Conservation (phyloP, 768 basidiomycete species). For the Lentinula sp. region DNA sequence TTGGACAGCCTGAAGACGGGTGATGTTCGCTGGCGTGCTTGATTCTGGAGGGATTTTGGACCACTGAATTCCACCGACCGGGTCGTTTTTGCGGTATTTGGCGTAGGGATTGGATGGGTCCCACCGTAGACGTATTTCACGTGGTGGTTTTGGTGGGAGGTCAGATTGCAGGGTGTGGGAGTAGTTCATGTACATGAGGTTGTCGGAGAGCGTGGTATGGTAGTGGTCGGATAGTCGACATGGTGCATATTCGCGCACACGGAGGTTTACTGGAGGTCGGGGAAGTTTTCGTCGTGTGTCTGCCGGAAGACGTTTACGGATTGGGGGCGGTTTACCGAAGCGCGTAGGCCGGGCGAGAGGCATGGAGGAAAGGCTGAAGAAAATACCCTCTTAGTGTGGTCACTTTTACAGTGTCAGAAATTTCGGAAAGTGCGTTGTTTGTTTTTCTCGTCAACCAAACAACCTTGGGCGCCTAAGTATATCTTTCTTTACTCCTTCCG, state of each 20-base stretch:
- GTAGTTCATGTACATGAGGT: constrained; percentile 95
- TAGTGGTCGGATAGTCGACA: constrained; percentile 84
- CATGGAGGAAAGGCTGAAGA: not conserved
- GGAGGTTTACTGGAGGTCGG: constrained; percentile 60
- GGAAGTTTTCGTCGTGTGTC: constrained; percentile 56
- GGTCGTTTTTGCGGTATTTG: constrained; percentile 69
- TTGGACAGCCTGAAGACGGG: constrained; percentile 76
- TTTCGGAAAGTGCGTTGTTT: not conserved
- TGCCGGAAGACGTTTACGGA: constrained; percentile 36
- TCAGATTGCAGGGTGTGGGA: constrained; percentile 45
- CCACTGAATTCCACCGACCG: constrained; percentile 65
- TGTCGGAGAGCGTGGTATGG: constrained; percentile 70
- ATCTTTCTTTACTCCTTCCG: not conserved
- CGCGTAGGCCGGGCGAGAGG: constrained; percentile 14
- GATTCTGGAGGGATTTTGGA: constrained; percentile 65
- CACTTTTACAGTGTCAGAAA: not conserved
- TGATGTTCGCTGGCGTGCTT: constrained; percentile 61
- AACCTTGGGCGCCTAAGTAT: not conserved
- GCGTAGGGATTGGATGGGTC: constrained; percentile 81
- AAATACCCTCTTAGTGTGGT: no score
- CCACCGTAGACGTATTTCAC: constrained; percentile 59
- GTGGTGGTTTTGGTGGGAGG: constrained; percentile 41
- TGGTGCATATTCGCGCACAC: constrained; percentile 64
- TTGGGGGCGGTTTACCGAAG: constrained; percentile 49
- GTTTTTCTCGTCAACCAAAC: not conserved